Conservation (phyloP, 352 stramenopile genomes). For the Globisporangium heterothallicum region DNA sequence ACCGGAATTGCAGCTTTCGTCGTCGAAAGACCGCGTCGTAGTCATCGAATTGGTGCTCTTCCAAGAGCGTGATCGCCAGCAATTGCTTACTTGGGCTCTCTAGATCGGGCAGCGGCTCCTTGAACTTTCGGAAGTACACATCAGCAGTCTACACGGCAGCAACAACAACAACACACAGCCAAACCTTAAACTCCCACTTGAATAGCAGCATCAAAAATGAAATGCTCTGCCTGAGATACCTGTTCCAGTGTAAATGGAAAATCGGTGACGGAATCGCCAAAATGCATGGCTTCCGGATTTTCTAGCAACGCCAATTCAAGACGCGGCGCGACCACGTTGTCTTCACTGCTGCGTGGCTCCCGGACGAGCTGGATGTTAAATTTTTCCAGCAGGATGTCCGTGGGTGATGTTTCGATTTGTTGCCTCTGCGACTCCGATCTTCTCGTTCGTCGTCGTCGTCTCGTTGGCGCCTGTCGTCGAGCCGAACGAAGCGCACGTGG, state of each 20-base stretch:
- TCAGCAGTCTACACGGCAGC: constrained; percentile 33
- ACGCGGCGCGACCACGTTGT: constrained; percentile 19
- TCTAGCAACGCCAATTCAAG: constrained; percentile 30
- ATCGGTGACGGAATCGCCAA: constrained; percentile 37
- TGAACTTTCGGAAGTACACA: constrained; percentile 80
- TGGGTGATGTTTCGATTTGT: constrained; percentile 15
- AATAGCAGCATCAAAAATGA: not conserved
- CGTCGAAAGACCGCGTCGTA: constrained; percentile 57
- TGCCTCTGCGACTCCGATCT: not conserved
- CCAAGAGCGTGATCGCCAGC: constrained; percentile 31
- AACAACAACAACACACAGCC: not conserved
- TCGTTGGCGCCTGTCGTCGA: constrained; percentile 10
- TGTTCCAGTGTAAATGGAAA: constrained; percentile 62
- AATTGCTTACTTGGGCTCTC: constrained; percentile 37
- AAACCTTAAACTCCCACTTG: no score
- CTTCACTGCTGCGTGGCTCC: constrained; percentile 13
- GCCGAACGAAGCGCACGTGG: not conserved
- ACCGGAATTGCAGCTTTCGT: constrained; percentile 55
- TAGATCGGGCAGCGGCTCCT: constrained; percentile 65
- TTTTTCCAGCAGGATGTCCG: constrained; percentile 29
- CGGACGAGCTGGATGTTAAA: constrained; percentile 35
- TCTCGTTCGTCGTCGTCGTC: constrained; percentile 7
- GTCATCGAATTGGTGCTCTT: constrained; percentile 47
- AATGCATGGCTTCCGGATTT: constrained; percentile 38
- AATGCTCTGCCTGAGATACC: constrained; percentile 21